Base-by-base conservation (phyloP, 208 protist genomes). In the Leishmania braziliensis region DNA sequence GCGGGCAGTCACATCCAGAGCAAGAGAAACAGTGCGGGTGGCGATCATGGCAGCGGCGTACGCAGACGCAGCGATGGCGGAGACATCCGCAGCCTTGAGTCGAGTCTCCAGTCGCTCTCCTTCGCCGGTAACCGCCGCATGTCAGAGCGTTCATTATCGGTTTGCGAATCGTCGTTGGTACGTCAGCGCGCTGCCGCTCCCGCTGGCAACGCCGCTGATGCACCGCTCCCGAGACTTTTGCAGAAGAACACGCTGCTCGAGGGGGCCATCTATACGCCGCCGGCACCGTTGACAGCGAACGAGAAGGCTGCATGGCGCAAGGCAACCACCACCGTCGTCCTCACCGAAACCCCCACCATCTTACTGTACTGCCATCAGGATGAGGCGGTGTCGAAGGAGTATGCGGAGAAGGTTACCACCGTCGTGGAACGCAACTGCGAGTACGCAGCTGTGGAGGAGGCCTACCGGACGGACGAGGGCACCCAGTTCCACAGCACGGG, bases 291-390 rank as follows among this genome's bases (percentile, higher is more conserved):
- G 68, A 89, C 92, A 33, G 88, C 88, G n/a, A 81, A 80, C 2
- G 88, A 96, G 80, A 83, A 86, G 16, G 85, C 83, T 29, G 79
- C 69, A 75, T 97, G 93, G 93, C 51, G 89, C 58, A 79, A 89
- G 26, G 82, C 72, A 26, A 87, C 91, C 71, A 96, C 89, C 46
- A 93, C 88, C 62, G 77, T 98, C 71, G 86, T 87, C 39, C 86
- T 98, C 18, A 79, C 77, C 20, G 94, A 98, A 84, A 98, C 96
- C 14, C 93, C 93, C 6, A 97, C 93, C 48, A 90, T 97, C 33
- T 95, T 97, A 76, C 80, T 98, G 0, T 98, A 95, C 83, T 86
- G 54, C 18, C 92, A 96, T 71, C 93, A 95, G 75, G 96, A 98
- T 86, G 96, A 97, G 81, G 84, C 88, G 36, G 92, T 98, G 56